phyloP scores from a whole-genome alignment of 345 rosid species.

The Eucalyptus brandiana region DNA sequence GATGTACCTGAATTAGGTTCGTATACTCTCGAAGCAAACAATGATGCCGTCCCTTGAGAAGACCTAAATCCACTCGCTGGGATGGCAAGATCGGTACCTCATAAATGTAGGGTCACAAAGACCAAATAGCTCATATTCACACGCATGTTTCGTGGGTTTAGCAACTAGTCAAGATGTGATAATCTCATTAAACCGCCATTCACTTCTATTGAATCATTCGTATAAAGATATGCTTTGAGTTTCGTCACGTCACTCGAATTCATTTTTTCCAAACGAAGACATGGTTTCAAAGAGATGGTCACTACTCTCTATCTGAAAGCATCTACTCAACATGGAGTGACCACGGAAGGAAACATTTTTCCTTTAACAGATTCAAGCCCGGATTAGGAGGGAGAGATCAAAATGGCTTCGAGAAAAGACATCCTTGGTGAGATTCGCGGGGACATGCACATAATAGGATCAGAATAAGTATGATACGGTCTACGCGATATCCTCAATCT shows the following conservation, averaged over 20 bases:
- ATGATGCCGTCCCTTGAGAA: no score
- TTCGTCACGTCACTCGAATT: neutral
- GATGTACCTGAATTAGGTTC: neutral
- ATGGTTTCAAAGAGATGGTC: neutral
- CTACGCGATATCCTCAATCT: neutral
- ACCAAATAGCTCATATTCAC: neutral
- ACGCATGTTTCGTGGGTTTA: neutral
- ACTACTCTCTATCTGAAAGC: neutral
- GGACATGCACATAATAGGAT: neutral
- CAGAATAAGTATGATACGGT: neutral
- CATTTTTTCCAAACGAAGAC: neutral
- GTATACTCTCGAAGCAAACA: neutral
- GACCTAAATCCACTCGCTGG: no score
- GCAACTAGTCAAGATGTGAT: neutral
- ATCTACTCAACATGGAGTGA: neutral
- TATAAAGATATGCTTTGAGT: no score
- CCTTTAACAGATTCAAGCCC: neutral
- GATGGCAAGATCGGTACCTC: neutral
- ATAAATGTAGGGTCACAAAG: neutral
- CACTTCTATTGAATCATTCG: no score
- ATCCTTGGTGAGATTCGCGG: fast-evolving
- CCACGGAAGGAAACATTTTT: neutral
- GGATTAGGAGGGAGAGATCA: neutral
- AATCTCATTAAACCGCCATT: no score
- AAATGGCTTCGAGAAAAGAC: neutral